Evolutionary conservation across 1,284 basidiomycete species (phyloP), one percentile per base, ranked within the genome.

Genomic region (Grifola frondosa): DNA sequence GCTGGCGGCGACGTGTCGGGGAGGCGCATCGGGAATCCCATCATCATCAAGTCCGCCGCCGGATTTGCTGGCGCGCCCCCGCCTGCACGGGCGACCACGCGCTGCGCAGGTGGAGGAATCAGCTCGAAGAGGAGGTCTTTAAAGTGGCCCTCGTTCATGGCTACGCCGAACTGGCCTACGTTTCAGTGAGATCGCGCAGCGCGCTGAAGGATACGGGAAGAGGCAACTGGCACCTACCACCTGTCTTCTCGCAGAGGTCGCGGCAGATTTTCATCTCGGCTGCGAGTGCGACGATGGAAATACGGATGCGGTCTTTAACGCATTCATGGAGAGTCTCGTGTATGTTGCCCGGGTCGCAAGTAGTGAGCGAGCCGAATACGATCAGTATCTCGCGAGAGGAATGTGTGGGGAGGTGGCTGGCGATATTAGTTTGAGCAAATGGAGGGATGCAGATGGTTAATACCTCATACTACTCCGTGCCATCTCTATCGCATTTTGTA

Each of bases 251-350:
- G 49, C 87, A 89, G 26, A 98, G 77, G 37, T 95, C 89, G 38
- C 90, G 81, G 61, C 94, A 97, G 41, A 99, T 91, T 65, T 97
- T 98, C 83, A 99, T 95, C 64, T 99, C 96, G 7, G 97, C 97
- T 0, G 85, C 89, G 22, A 97, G 78, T 0, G 92, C 91, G 32
- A 99, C 91, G 42, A 99, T 83, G 10, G 88, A 93, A 42, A 97
- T 88, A 36, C 94, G 88, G 46, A 97, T 90, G 56, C 86, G 88
- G 59, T 83, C 85, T 49, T 80, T 78, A 39, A 91, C 74, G 49
- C 95, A 91, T 5, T 81, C 77, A 17, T 87, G 79, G 24, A 99
- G 75, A 0, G 94, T 95, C 48, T 95, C 87, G 58, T 97, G 92
- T 47, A 99, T 95, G 55, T 97, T 97, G 30, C 93, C 91, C 3